phyloP scores from a whole-genome alignment of 2,329 filamentous ascomycete species.

The Aspergillus sp. region DNA sequence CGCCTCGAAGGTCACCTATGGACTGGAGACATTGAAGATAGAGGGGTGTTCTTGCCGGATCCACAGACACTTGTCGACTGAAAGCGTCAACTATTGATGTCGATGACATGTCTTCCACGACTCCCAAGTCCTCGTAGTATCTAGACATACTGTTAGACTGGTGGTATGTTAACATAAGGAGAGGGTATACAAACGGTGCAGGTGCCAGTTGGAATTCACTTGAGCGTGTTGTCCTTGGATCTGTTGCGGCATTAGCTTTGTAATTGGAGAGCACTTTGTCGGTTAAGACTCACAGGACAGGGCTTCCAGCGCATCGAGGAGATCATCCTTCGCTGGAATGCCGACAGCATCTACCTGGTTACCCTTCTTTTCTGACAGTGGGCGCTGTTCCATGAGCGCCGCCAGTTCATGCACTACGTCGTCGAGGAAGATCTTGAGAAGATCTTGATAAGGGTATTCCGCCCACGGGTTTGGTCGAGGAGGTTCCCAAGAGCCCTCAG shows the following conservation, averaged over 20 bases:
- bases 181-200: constrained; percentile 23
- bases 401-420: constrained; percentile 53
- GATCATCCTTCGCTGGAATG: constrained; percentile 29
- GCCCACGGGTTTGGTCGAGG: constrained; percentile 29
- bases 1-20: constrained; percentile 46
- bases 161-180: background rate
- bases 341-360: constrained; percentile 24
- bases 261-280: too few species aligned
- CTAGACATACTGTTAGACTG: constrained; percentile 17
- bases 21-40: constrained; percentile 59
- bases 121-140: constrained; percentile 56
- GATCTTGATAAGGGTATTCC: constrained; percentile 33
- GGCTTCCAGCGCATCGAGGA: constrained; percentile 31
- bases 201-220: constrained; percentile 24
- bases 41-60: constrained; percentile 48
- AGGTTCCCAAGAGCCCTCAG: constrained; percentile 37
- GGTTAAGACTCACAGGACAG: constrained; percentile 23
- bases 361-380: constrained; percentile 31
- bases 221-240: constrained; percentile 20
- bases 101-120: constrained; percentile 55
- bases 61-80: constrained; percentile 49
- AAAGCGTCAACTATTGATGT: constrained; percentile 55
- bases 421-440: constrained; percentile 45
- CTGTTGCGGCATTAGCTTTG: constrained; percentile 15
- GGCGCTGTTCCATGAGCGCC: constrained; percentile 42